Evolutionary conservation across 108 stramenopile genomes (phyloP).

Genomic region (Fistulifera pelliculosa): DNA sequence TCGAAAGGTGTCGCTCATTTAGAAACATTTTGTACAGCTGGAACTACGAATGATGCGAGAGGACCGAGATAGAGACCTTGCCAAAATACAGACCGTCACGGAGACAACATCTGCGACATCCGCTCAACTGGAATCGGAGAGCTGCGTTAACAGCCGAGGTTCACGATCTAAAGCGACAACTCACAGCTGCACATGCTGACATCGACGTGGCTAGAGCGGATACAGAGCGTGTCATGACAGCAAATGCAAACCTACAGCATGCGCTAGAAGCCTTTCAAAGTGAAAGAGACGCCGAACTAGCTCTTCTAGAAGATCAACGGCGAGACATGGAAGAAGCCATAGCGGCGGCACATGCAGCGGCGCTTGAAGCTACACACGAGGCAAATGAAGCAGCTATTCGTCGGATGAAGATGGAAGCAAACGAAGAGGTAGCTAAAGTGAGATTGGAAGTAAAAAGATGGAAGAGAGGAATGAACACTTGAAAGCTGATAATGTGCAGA

Average conservation of each 20-base stretch:
- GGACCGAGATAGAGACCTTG: slow-evolving; percentile 55
- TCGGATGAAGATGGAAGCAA: slow-evolving; percentile 47
- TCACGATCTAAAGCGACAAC: slow-evolving; percentile 60
- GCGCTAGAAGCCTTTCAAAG: slow-evolving; percentile 80
- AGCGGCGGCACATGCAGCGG: slow-evolving; percentile 56
- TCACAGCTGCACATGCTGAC: slow-evolving; percentile 65
- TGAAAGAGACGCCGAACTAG: slow-evolving; percentile 77
- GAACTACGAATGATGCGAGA: slow-evolving; percentile 73
- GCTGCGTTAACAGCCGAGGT: slow-evolving; percentile 51
- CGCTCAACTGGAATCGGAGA: slow-evolving; percentile 43
- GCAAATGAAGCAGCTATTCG: slow-evolving; percentile 48
- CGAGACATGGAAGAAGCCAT: slow-evolving; percentile 50
- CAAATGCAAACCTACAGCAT: slow-evolving; percentile 62
- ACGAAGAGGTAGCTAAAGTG: slow-evolving; percentile 43
- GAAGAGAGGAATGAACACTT: slow-evolving; percentile 36
- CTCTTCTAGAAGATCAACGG: slow-evolving; percentile 59
- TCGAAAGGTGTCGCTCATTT: background rate
- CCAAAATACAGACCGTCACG: slow-evolving; percentile 30
- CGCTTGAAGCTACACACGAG: slow-evolving; percentile 47
- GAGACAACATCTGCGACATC: slow-evolving; percentile 29
- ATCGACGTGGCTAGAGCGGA: slow-evolving; percentile 70
- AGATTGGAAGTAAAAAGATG: slow-evolving; percentile 51
- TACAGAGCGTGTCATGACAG: slow-evolving; percentile 46
- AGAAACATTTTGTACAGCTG: slow-evolving; percentile 25
- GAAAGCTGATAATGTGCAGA: slow-evolving; percentile 62